Conservation (phyloP, 2,329 filamentous ascomycete species). For the Cladosporium sp. region DNA sequence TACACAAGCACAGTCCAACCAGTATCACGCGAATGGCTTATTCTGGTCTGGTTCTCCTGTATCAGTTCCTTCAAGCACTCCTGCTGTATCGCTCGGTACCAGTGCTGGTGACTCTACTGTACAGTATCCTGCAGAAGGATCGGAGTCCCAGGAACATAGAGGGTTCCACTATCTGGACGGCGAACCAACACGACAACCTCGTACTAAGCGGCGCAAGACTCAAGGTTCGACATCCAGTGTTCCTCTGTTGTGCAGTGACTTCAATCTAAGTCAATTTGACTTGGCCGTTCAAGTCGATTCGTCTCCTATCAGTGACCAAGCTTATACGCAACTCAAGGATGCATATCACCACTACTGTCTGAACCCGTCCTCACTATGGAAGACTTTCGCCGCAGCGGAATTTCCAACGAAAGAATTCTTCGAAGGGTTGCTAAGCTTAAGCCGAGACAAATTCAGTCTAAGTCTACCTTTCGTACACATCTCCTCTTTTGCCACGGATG, state of each 20-base stretch:
- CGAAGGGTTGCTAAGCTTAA: slow-evolving; percentile 21
- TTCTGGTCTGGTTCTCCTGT: neutral
- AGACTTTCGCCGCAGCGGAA: slow-evolving; percentile 12
- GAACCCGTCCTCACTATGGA: neutral
- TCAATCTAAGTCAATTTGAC: neutral
- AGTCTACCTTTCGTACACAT: slow-evolving; percentile 29
- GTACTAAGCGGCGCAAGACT: slow-evolving; percentile 15
- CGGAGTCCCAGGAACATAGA: neutral
- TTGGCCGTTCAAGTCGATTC: neutral
- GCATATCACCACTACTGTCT: neutral
- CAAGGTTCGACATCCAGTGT: neutral
- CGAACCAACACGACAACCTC: slow-evolving; percentile 21
- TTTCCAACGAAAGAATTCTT: slow-evolving; percentile 23
- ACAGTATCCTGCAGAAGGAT: neutral
- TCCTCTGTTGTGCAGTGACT: neutral
- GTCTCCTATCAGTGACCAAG: neutral
- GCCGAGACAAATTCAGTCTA: slow-evolving; percentile 28
- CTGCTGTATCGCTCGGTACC: neutral
- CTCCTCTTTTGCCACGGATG: slow-evolving; percentile 17
- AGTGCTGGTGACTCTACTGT: neutral
- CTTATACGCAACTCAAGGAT: neutral
- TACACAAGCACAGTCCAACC: neutral
- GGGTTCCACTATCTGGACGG: slow-evolving; percentile 26
- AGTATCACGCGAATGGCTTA: too few relatives aligned
- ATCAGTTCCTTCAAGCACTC: neutral